Evolutionary conservation across 306 rosid genomes (phyloP).

Genomic region (Myrica gale): DNA sequence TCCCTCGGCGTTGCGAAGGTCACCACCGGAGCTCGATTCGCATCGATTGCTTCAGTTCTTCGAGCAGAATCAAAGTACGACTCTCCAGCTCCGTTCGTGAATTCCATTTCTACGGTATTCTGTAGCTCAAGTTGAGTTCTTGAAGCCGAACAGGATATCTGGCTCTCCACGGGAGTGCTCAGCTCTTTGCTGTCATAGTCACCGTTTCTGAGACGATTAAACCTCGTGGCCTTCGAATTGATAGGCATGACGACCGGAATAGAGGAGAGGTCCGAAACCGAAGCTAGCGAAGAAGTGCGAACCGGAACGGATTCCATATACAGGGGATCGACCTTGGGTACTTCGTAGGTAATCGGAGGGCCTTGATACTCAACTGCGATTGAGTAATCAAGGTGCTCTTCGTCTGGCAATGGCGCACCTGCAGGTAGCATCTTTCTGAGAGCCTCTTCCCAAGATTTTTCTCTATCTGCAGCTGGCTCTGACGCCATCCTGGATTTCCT

Average conservation of each 20-base stretch:
- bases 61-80: conserved; percentile 26
- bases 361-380: conserved; percentile 77
- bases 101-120: conserved; percentile 35
- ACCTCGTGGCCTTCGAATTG: conserved; percentile 42
- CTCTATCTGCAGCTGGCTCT: conserved; percentile 38
- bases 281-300: conserved; percentile 31
- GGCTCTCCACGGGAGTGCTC: conserved; percentile 51
- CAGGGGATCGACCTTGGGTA: conserved; percentile 72
- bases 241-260: conserved; percentile 63
- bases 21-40: conserved; percentile 48
- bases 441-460: conserved; percentile 56
- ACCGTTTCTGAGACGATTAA: conserved; percentile 46
- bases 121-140: conserved; percentile 43
- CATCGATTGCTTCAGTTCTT: conserved; percentile 21
- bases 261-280: conserved; percentile 40
- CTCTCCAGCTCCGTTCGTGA: conserved; percentile 32
- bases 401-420: conserved; percentile 83
- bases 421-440: conserved; percentile 73
- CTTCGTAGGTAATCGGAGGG: conserved; percentile 64
- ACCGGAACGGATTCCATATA: conserved; percentile 38
- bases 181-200: conserved; percentile 27
- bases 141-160: conserved; percentile 50
- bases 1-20: conserved; percentile 62
- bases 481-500: conserved; percentile 43
- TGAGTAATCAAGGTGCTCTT: conserved; percentile 79